phyloP scores from a whole-genome alignment of 768 basidiomycete species.

The Russula ochroleuca region DNA sequence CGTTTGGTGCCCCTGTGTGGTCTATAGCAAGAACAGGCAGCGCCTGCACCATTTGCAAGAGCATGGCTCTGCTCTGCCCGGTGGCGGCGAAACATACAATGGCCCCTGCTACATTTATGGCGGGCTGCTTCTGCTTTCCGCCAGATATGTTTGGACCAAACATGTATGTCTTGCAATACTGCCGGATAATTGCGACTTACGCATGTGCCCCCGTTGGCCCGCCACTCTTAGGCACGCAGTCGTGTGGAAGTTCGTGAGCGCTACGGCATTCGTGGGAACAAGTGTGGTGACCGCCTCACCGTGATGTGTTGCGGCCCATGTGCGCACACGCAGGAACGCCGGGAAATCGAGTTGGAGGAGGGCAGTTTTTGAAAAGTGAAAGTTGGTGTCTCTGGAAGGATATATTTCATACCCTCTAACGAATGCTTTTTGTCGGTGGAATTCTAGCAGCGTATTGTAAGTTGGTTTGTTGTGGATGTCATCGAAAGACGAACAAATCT shows the following conservation, averaged over 20 bases:
- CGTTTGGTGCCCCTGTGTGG: conserved; percentile 42
- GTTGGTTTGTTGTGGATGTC: too few relatives aligned
- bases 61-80: conserved; percentile 38
- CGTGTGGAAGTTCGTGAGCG: conserved; percentile 41
- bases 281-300: conserved; percentile 39
- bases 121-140: conserved; percentile 30
- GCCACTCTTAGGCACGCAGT: conserved; percentile 29
- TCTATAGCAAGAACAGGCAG: conserved; percentile 39
- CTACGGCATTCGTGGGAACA: conserved; percentile 45
- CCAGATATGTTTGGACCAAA: conserved; percentile 37
- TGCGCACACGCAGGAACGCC: conserved; percentile 45
- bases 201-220: too few relatives aligned
- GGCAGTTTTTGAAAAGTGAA: conserved; percentile 29
- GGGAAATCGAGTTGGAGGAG: conserved; percentile 48
- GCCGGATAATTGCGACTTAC: neutral
- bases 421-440: neutral
- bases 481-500: too few relatives aligned
- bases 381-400: neutral
- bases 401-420: neutral
- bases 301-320: conserved; percentile 46
- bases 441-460: too few relatives aligned
- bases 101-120: conserved; percentile 40
- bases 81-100: conserved; percentile 36
- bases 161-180: conserved; percentile 35
- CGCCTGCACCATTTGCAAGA: conserved; percentile 38